Conservation (phyloP, 352 stramenopile genomes). For the Pilasporangium apinafurcum region DNA sequence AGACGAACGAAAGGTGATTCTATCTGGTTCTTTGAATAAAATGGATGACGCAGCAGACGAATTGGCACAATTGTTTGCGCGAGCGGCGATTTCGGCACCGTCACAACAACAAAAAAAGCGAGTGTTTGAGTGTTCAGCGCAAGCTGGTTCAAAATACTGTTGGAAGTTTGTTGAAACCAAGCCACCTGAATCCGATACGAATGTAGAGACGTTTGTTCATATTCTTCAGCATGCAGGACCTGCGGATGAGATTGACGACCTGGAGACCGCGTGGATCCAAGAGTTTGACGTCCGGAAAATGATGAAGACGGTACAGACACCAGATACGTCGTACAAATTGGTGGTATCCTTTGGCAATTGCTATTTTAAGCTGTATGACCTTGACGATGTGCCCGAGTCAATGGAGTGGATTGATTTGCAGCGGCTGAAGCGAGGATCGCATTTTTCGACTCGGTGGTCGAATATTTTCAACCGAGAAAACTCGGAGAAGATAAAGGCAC, state of each 20-base stretch:
- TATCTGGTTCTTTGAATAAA: slow-evolving; percentile 8
- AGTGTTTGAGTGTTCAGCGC: too few relatives aligned
- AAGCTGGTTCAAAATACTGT: too few relatives aligned
- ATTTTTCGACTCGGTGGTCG: slow-evolving; percentile 27
- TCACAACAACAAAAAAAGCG: too few relatives aligned
- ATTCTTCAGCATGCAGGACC: too few relatives aligned
- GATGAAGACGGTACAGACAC: too few relatives aligned
- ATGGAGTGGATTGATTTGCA: slow-evolving; percentile 25
- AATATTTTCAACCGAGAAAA: slow-evolving; percentile 19
- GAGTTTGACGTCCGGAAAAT: too few relatives aligned
- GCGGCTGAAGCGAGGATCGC: slow-evolving; percentile 9
- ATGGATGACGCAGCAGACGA: slow-evolving; percentile 15
- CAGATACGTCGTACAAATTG: too few relatives aligned
- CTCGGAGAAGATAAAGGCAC: slow-evolving; percentile 6
- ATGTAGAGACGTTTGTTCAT: too few relatives aligned
- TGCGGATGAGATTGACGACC: too few relatives aligned
- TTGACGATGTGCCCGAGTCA: slow-evolving; percentile 8
- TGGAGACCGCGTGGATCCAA: too few relatives aligned
- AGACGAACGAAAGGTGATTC: slow-evolving; percentile 14
- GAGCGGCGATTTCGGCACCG: neutral
- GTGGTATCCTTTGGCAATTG: slow-evolving; percentile 22
- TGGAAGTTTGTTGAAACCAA: too few relatives aligned
- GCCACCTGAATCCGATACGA: too few relatives aligned
- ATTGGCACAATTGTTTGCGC: neutral
- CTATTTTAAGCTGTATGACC: slow-evolving; percentile 20